Percentiles rank a stretch among this genome's conserved stretches.
These are phyloP conservation scores for Chrysoporthe puriensis DNA, from an alignment of 2,329 filamentous ascomycete genomes.

Conservation along the genomic window DNA sequence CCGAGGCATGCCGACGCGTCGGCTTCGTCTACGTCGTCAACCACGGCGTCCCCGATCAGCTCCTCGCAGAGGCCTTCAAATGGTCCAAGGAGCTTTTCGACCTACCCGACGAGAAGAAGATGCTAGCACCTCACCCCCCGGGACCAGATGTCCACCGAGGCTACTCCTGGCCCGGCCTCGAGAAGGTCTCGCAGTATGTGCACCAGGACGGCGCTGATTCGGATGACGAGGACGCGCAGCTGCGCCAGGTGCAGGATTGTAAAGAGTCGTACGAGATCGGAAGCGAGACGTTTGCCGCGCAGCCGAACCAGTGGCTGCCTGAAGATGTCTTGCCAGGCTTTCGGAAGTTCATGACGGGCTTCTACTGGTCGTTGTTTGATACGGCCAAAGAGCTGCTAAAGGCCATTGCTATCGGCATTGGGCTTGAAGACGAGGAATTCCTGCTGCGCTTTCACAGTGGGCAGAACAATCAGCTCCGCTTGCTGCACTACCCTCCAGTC, in stretches of 20 bases:
- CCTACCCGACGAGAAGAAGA: conserved; percentile 39
- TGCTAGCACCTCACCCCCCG: conserved; percentile 42
- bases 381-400: conserved; percentile 37
- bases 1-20: conserved; percentile 37
- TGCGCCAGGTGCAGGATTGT: conserved; percentile 29
- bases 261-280: conserved; percentile 38
- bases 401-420: conserved; percentile 40
- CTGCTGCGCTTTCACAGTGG: conserved; percentile 51
- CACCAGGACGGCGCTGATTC: conserved; percentile 27
- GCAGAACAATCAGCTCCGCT: conserved; percentile 61
- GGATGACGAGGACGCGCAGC: conserved; percentile 21
- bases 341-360: conserved; percentile 35
- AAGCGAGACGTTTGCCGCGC: conserved; percentile 22
- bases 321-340: conserved; percentile 44
- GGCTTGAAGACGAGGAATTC: conserved; percentile 33
- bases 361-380: conserved; percentile 39
- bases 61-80: conserved; percentile 38
- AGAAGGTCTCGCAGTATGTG: conserved; percentile 33
- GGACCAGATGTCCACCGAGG: conserved; percentile 30
- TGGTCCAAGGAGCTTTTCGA: conserved; percentile 40
- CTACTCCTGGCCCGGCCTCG: conserved; percentile 33
- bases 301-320: conserved; percentile 45
- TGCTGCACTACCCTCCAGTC: conserved; percentile 56
- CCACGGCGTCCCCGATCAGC: conserved; percentile 39
- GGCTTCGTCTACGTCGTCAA: conserved; percentile 43